Base-by-base conservation (phyloP, 1,284 basidiomycete genomes). In the Sporisorium reilianum region DNA sequence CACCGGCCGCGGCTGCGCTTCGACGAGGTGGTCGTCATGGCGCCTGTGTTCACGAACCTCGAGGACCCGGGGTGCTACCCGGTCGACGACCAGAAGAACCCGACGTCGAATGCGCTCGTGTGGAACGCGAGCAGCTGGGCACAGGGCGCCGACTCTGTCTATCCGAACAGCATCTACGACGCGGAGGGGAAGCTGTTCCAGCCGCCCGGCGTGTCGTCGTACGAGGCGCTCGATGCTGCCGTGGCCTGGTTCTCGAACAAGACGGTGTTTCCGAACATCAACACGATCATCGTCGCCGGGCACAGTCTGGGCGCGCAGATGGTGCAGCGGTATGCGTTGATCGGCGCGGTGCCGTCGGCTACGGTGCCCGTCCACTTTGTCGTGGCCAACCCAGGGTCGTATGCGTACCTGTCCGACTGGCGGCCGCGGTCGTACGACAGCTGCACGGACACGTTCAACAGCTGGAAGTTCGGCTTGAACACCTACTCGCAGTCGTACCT, bases 21-120 rank as follows among this genome's bases (percentile, higher is more conserved):
- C 14, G 59, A 78, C 38, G 77, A 80, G 53, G 76, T 78, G 3
- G 55, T 78, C 38, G 70, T 80, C 61, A 69, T 80, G 69, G 67
- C 73, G 20, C 78, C 78, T 12, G 45, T 71, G 44, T 80, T 80
- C 34, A 40, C 77, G 30, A 80, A 80, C 46, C 38, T 67, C 40
- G 42, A 78, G 10, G 78, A 80, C 51, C 44, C 55, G 0, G 75
- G 71, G 7, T 59, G 50, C 34, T 78, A 55, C 32, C 76, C 73
- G 4, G 60, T 67, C 9, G 67, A 73, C 42, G 63, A 56, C 0
- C n/a, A 58, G 41, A 34, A 44, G 7, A 46, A 55, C 3, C 60
- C 71, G 7, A 77, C 50, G 16, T 64, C 66, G 6, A 75, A 51
- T n/a, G 52, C 66, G 23, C 55, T 78, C 3, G 73, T 73, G 7